Percentiles rank a stretch among this genome's conserved stretches.
Conservation (phyloP, 75 land plant genomes). For the Sequoiadendron giganteum region DNA sequence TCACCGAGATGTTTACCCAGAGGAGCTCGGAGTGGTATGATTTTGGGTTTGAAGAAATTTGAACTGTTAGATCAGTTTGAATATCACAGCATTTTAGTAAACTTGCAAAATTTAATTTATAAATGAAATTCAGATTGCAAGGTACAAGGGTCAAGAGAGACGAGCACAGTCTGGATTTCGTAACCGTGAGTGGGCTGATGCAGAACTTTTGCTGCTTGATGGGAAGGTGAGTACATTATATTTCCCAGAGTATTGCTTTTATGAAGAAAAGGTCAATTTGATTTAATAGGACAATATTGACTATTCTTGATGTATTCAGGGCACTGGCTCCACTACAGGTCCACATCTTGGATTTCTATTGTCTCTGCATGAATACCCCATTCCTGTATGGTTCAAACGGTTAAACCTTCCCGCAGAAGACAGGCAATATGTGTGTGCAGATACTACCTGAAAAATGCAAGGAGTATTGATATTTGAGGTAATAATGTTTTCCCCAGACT, state of each 20-base stretch:
- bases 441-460: background rate
- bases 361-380: background rate
- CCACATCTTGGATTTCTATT: slow-evolving; percentile 13
- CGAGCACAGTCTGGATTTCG: slow-evolving; percentile 14
- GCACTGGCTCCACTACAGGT: background rate
- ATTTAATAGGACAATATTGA: background rate
- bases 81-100: background rate
- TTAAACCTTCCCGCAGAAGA: slow-evolving; percentile 6
- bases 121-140: slow-evolving; percentile 15
- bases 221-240: slow-evolving; percentile 10
- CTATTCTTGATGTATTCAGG: slow-evolving; percentile 6
- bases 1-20: slow-evolving; percentile 37
- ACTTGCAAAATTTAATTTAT: background rate
- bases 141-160: slow-evolving; percentile 20
- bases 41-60: background rate
- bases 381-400: slow-evolving; percentile 9
- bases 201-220: slow-evolving; percentile 18
- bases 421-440: background rate
- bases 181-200: slow-evolving; percentile 18
- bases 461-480: background rate
- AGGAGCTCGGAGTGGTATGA: slow-evolving; percentile 53
- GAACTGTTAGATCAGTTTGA: background rate
- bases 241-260: background rate
- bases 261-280: background rate
- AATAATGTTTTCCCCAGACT: background rate